Conservation (phyloP, 1,284 basidiomycete species). For the Ustilago hordei region DNA sequence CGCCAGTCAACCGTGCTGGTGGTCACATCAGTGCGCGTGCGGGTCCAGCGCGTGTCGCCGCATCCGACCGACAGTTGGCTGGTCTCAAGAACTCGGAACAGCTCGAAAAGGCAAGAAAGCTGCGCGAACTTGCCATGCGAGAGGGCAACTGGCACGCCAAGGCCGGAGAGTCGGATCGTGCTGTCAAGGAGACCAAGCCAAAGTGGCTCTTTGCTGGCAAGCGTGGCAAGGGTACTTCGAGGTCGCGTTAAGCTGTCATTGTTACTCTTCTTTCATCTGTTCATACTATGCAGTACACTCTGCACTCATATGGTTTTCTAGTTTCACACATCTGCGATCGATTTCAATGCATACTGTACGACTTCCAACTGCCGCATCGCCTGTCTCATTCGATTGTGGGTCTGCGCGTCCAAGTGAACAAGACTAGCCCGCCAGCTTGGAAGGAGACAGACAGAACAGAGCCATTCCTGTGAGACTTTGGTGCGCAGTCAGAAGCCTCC, state of each 20-base stretch:
- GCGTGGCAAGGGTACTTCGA: conserved; percentile 65
- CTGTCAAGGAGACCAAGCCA: conserved; percentile 66
- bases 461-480: neutral
- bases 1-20: conserved; percentile 58
- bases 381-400: neutral
- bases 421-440: neutral
- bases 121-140: conserved; percentile 62
- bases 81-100: conserved; percentile 63
- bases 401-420: neutral
- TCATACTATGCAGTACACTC: neutral
- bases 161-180: conserved; percentile 66
- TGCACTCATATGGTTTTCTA: conserved; percentile 15
- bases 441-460: neutral
- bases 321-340: conserved; percentile 15
- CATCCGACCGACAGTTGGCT: conserved; percentile 58
- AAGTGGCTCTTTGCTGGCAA: conserved; percentile 68
- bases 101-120: conserved; percentile 60
- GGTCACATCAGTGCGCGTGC: conserved; percentile 61
- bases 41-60: conserved; percentile 63
- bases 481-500: neutral
- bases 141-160: conserved; percentile 62
- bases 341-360: conserved; percentile 23
- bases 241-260: conserved; percentile 42
- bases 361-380: neutral
- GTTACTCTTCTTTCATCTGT: neutral